These are phyloP conservation scores for Kondoa malvinella DNA, from an alignment of 768 basidiomycete genomes.

Conservation along the genomic window DNA sequence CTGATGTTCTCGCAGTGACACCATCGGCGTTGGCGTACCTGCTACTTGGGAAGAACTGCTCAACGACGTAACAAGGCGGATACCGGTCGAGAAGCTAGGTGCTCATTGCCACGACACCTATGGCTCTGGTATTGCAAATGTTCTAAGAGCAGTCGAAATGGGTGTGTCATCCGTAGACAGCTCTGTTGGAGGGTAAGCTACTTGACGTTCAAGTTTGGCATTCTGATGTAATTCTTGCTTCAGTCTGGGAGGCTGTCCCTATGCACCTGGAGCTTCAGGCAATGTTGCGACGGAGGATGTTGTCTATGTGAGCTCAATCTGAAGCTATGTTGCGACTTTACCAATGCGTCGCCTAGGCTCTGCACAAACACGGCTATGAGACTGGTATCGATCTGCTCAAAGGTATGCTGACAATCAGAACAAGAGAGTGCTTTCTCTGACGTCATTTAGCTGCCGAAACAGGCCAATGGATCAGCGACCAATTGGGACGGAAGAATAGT, in stretches of 20 bases:
- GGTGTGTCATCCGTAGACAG: constrained; percentile 67
- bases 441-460: constrained; percentile 54
- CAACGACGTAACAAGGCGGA: constrained; percentile 46
- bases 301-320: constrained; percentile 33
- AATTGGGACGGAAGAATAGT: constrained; percentile 49
- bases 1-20: constrained; percentile 57
- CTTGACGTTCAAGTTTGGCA: background rate
- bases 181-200: constrained; percentile 45
- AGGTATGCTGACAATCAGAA: too few species aligned
- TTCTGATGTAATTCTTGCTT: background rate
- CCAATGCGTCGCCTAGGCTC: constrained; percentile 50
- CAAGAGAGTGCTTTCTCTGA: too few species aligned
- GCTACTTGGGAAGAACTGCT: constrained; percentile 50
- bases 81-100: constrained; percentile 54
- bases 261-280: constrained; percentile 86
- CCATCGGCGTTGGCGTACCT: constrained; percentile 71
- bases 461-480: constrained; percentile 64
- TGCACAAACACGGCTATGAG: constrained; percentile 47
- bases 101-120: constrained; percentile 80
- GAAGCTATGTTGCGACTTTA: background rate
- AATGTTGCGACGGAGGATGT: constrained; percentile 71
- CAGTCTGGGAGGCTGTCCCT: constrained; percentile 81
- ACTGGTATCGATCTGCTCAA: constrained; percentile 49
- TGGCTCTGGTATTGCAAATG: constrained; percentile 44
- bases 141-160: constrained; percentile 30